These are phyloP conservation scores for Linderniella brevidens DNA, from an alignment of 257 asterid genomes.

Conservation along the genomic window DNA sequence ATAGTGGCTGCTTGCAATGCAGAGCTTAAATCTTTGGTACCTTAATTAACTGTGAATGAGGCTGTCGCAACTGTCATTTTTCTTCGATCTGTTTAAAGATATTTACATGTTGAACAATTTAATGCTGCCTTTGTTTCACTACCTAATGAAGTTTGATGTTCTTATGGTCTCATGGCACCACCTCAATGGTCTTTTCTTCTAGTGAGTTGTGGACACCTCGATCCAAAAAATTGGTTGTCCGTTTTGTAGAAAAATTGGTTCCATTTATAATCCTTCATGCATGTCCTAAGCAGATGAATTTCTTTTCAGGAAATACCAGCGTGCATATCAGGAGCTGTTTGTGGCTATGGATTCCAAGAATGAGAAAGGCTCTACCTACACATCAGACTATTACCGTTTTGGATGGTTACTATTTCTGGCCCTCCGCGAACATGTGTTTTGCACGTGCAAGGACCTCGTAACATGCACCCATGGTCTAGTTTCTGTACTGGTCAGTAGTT, in stretches of 20 bases:
- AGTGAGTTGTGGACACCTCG: too few relatives aligned
- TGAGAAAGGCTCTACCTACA: constrained; percentile 24
- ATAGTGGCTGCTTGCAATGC: too few relatives aligned
- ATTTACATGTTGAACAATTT: too few relatives aligned
- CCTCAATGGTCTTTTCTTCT: too few relatives aligned
- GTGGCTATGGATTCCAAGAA: constrained; percentile 23
- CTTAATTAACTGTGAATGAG: neutral
- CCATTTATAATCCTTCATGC: neutral
- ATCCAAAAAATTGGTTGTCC: neutral
- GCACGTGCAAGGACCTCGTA: constrained; percentile 65
- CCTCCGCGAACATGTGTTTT: constrained; percentile 60
- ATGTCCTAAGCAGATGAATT: constrained; percentile 1
- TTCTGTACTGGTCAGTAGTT: constrained; percentile 64
- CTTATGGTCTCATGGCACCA: too few relatives aligned
- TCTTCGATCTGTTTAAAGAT: too few relatives aligned
- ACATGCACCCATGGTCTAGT: constrained; percentile 83
- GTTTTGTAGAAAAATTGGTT: constrained; percentile 1
- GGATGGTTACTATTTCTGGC: constrained; percentile 93
- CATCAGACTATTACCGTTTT: constrained; percentile 58
- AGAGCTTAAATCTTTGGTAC: too few relatives aligned
- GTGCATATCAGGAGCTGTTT: constrained; percentile 60
- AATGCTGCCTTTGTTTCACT: too few relatives aligned
- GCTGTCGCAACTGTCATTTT: too few relatives aligned
- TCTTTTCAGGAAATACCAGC: constrained; percentile 60
- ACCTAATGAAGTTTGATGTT: too few relatives aligned